These are phyloP conservation scores for Hemileia vastatrix DNA, from an alignment of 1,284 basidiomycete genomes.

Conservation along the genomic window DNA sequence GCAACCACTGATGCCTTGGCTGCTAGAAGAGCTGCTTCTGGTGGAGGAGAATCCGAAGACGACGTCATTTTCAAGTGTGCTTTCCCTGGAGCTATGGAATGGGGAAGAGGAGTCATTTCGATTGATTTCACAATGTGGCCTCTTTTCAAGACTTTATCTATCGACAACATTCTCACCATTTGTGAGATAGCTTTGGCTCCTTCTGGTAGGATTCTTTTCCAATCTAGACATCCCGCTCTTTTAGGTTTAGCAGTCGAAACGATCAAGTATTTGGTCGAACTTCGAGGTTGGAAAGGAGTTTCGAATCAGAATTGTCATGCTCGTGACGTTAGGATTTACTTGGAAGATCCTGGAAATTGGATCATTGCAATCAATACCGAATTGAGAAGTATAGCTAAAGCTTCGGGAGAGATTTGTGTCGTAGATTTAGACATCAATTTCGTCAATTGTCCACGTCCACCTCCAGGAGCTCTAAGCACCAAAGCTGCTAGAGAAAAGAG, in stretches of 20 bases:
- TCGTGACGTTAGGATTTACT: conserved; percentile 73
- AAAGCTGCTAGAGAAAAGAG: conserved; percentile 77
- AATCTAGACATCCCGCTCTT: conserved; percentile 80
- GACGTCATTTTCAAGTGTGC: conserved; percentile 53
- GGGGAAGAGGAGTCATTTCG: conserved; percentile 46
- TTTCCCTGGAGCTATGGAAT: conserved; percentile 49
- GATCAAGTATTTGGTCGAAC: conserved; percentile 80
- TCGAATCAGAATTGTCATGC: conserved; percentile 74
- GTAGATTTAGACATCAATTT: conserved; percentile 91
- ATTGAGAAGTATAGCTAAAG: conserved; percentile 63
- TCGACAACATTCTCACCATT: conserved; percentile 85
- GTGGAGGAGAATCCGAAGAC: conserved; percentile 26
- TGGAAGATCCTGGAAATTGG: conserved; percentile 63
- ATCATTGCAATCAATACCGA: conserved; percentile 83
- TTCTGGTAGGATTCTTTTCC: conserved; percentile 78
- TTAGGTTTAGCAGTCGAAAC: conserved; percentile 78
- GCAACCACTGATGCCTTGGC: conserved; percentile 1
- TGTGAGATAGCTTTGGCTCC: conserved; percentile 91
- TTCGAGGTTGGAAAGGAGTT: conserved; percentile 86
- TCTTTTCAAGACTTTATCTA: conserved; percentile 80
- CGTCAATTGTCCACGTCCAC: conserved; percentile 66
- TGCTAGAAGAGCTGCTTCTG: conserved; percentile 13
- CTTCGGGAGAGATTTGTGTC: conserved; percentile 69
- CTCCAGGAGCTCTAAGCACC: conserved; percentile 64
- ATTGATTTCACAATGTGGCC: conserved; percentile 86